Evolutionary conservation across 2,329 filamentous ascomycete genomes (phyloP).

Genomic region (Beauveria sp.): DNA sequence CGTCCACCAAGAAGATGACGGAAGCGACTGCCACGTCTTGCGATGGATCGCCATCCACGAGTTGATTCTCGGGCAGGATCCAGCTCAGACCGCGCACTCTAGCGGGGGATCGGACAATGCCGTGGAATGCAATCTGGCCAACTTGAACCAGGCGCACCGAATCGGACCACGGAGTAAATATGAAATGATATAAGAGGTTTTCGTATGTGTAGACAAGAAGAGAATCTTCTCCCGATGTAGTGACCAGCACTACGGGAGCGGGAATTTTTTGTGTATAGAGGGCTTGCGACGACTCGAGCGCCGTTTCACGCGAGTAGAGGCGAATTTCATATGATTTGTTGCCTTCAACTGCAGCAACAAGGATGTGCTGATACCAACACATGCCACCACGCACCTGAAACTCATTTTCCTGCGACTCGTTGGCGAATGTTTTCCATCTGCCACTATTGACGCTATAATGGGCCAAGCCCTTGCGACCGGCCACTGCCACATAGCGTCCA

Average conservation of each 20-base stretch:
- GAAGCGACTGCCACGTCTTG: constrained; percentile 92
- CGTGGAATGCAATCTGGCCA: constrained; percentile 96
- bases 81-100: constrained; percentile 90
- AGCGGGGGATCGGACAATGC: constrained; percentile 88
- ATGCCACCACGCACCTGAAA: constrained; percentile 92
- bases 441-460: constrained; percentile 95
- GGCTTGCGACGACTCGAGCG: constrained; percentile 64
- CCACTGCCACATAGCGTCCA: constrained; percentile 90
- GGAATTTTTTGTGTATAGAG: constrained; percentile 72
- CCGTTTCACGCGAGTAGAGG: constrained; percentile 82
- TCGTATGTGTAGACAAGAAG: constrained; percentile 95
- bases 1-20: constrained; percentile 93
- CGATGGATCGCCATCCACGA: constrained; percentile 85
- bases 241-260: constrained; percentile 81
- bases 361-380: constrained; percentile 97
- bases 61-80: constrained; percentile 86
- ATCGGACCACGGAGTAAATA: constrained; percentile 67
- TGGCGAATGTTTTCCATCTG: constrained; percentile 90
- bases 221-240: constrained; percentile 86
- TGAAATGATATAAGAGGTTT: constrained; percentile 89
- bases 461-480: constrained; percentile 82
- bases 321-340: constrained; percentile 77
- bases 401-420: constrained; percentile 73
- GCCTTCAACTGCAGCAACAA: constrained; percentile 87
- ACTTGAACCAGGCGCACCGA: constrained; percentile 77